Percentiles rank a stretch among this genome's conserved stretches.
Evolutionary conservation across 148 eudicot species (phyloP).

Genomic region (Hydrangea macrophylla): DNA sequence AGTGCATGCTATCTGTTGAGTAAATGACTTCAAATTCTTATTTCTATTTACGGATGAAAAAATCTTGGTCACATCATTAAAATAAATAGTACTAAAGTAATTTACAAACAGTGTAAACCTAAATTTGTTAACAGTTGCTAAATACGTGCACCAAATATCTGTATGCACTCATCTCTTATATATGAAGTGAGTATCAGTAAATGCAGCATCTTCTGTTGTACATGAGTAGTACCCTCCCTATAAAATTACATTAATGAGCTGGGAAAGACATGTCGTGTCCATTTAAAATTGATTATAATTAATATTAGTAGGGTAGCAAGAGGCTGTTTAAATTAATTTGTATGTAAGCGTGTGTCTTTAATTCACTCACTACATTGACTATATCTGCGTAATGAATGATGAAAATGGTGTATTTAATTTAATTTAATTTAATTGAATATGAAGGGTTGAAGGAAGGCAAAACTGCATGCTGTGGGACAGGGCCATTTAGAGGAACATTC

Average conservation of each 20-base stretch:
- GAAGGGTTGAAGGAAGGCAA: slow-evolving; percentile 41
- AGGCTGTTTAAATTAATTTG: too few species aligned
- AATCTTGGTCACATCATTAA: too few species aligned
- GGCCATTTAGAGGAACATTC: slow-evolving; percentile 31
- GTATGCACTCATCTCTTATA: too few species aligned
- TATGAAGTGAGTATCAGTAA: too few species aligned
- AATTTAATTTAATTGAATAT: background rate
- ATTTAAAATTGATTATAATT: too few species aligned
- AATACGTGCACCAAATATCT: background rate
- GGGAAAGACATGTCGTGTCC: background rate
- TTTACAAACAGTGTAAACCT: background rate
- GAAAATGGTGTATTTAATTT: background rate
- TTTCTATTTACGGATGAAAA: background rate
- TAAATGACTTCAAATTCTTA: background rate
- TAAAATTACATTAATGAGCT: background rate
- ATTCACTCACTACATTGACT: background rate
- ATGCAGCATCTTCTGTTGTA: too few species aligned
- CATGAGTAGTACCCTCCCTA: background rate
- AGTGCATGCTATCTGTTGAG: background rate
- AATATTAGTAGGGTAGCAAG: too few species aligned
- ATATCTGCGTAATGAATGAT: background rate
- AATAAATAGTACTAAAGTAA: too few species aligned
- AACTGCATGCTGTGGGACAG: slow-evolving; percentile 49
- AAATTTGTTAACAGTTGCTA: background rate
- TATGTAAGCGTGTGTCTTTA: background rate